Base-by-base conservation (phyloP, 108 stramenopile genomes). In the Seminavis robusta region DNA sequence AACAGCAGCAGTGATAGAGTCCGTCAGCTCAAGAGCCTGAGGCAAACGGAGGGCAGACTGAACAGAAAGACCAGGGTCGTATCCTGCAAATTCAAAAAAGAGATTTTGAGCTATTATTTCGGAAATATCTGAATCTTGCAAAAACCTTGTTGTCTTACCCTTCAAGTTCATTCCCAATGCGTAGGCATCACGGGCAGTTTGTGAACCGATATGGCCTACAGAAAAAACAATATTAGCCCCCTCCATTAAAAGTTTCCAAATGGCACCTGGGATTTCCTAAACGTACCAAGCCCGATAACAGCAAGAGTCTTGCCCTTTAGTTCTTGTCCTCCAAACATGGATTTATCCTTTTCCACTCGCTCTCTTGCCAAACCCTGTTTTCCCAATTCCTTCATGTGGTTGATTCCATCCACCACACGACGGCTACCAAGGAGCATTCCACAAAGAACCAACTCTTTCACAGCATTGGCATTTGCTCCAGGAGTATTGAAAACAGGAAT, bases 401-500 rank as follows among this genome's bases (percentile, higher is more conserved):
- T 87, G 57, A 90, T 73, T 13, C 93, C 97, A 51, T 94, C 90
- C 11, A 90, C 80, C 38, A 98, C 72, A 24, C 81, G 67, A 11
- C 97, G 68, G 25, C 67, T 61, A 52, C 87, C 89, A 15, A 94
- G 63, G 10, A 98, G 52, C 71, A 98, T 76, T 20, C 88, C 90
- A 36, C 88, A 88, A 23, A 98, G 42, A 15, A 95, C 90, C 28
- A 98, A 69, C 62, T 98, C 97, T 59, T 92, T 94, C 37, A 94
- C 94, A 17, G 94, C 93, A 52, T 92, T 94, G 59, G 97, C 94
- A 73, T 98, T 98, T 7, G 93, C 97, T 9, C 97, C 97, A 7
- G 97, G 97, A 0, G 97, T 98, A 63, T 98, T 98, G 61, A 98
- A 94, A 29, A 98, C 97, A 20, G 94, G 94, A 55, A 98, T 95